Base-by-base conservation (phyloP, 2,329 filamentous ascomycete species). In the Fusarium longipes region DNA sequence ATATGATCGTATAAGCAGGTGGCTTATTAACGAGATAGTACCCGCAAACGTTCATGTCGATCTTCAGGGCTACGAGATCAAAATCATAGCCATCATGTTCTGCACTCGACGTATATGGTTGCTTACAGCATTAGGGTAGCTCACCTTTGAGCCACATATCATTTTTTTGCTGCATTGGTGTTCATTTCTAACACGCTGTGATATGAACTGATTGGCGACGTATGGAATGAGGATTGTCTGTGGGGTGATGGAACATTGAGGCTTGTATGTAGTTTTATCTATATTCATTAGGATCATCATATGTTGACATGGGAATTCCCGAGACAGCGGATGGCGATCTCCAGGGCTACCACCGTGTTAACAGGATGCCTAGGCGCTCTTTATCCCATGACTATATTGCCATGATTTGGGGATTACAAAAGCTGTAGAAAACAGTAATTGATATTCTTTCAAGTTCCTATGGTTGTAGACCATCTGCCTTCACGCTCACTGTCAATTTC, bases 201-300 rank as follows among this genome's bases (percentile, higher is more conserved):
- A 45, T 27, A 30, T 30, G 30, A 25, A 24, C 32, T 47, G 24
- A 32, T 22, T 40, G 40, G 59, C 24, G 54, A 47, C 20, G 29
- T 22, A 38, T 50, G 29, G 40, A 55, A 40, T 62, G 40, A 36
- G 57, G 17, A 42, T 22, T 55, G 24, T 29, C 12, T n/a, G 29
- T 50, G 35, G 39, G 27, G 39, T 44, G 36, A 54, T 24, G 25
- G 9, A 8, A 22, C 39, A 36, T 35, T 32, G 12, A 29, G 53
- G 33, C 39, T 32, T 30, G 29, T 20, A n/a, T n/a, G 27, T 30
- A 33, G 32, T 22, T 25, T 25, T 38, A 49, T 27, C 27, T 27
- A 27, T 60, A 18, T 36, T 53, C 30, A 43, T 59, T 11, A 33
- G 17, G 32, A 57, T 48, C 44, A 43, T 53, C 38, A 44, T 38